Evolutionary conservation across 192 early-diverging fungal genomes (phyloP).

Genomic region (Allomyces javanicus): DNA sequence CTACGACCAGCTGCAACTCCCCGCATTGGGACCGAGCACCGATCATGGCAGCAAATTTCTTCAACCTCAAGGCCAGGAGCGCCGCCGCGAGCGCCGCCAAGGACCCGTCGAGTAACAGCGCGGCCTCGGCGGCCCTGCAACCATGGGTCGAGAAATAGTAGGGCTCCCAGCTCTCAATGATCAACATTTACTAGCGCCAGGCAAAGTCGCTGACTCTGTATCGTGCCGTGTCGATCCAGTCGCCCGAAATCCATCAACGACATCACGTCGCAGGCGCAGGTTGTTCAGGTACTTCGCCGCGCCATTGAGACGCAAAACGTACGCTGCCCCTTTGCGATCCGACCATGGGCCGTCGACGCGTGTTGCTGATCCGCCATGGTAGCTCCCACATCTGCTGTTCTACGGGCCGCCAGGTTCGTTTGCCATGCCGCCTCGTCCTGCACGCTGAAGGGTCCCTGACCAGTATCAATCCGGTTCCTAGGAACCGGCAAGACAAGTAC

Average conservation of each 20-base stretch:
- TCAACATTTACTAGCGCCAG: too few relatives aligned
- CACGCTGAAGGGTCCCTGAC: too few relatives aligned
- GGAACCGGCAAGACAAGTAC: slow-evolving; percentile 96
- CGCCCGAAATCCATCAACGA: slow-evolving; percentile 73
- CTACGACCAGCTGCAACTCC: too few relatives aligned
- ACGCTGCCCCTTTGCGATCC: background rate
- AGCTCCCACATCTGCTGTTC: slow-evolving; percentile 89
- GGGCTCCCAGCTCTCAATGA: slow-evolving; percentile 1
- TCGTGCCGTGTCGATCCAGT: slow-evolving; percentile 11
- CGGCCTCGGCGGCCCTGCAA: background rate
- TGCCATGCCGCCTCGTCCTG: too few relatives aligned
- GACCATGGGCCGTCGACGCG: too few relatives aligned
- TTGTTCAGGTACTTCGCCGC: slow-evolving; percentile 59
- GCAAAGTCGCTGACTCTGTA: background rate
- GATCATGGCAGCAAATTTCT: background rate
- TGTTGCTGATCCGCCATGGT: background rate
- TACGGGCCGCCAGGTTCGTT: slow-evolving; percentile 62
- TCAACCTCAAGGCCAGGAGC: background rate
- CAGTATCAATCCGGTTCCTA: too few relatives aligned
- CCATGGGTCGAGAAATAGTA: slow-evolving; percentile 91
- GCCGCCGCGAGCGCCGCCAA: too few relatives aligned
- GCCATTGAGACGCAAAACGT: slow-evolving; percentile 79
- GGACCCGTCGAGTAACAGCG: too few relatives aligned
- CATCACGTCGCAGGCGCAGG: slow-evolving; percentile 77
- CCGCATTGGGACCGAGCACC: too few relatives aligned